These are phyloP conservation scores for Fusarium continuum DNA, from an alignment of 2,329 filamentous ascomycete species.

Conservation along the genomic window DNA sequence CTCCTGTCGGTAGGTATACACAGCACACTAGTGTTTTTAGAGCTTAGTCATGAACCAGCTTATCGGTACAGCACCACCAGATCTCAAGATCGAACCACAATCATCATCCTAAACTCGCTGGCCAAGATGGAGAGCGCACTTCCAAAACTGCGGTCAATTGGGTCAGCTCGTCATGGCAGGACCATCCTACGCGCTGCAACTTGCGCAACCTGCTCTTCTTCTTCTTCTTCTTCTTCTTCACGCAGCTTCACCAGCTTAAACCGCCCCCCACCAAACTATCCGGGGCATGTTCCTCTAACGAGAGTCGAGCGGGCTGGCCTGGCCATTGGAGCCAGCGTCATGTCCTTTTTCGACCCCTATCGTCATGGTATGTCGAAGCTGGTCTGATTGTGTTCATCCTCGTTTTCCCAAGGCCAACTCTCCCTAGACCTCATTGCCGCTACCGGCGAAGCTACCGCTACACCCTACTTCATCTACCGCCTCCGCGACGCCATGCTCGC, in stretches of 20 bases:
- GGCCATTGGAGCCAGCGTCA: conserved; percentile 69
- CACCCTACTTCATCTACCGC: conserved; percentile 92
- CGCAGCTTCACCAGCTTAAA: conserved; percentile 79
- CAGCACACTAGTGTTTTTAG: too few relatives aligned
- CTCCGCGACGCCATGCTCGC: conserved; percentile 92
- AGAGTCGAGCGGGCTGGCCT: conserved; percentile 78
- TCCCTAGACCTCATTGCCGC: conserved; percentile 85
- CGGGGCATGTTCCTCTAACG: conserved; percentile 91
- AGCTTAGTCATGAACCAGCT: conserved; percentile 13
- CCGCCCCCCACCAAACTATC: conserved; percentile 87
- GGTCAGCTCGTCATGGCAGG: conserved; percentile 14
- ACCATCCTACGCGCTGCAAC: conserved; percentile 29
- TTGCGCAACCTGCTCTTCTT: conserved; percentile 33
- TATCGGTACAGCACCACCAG: not conserved
- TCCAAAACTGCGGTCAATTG: conserved; percentile 33
- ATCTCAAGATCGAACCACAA: conserved; percentile 26
- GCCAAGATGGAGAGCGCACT: conserved; percentile 41
- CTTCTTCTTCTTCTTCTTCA: conserved; percentile 26
- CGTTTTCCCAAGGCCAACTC: not conserved
- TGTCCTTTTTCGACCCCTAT: conserved; percentile 76
- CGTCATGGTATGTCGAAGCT: conserved; percentile 77
- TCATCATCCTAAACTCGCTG: conserved; percentile 1
- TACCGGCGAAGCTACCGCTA: conserved; percentile 92
- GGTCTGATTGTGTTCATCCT: not conserved
- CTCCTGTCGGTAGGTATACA: not conserved